Evolutionary conservation across 148 eudicot species (phyloP).

Genomic region (Drosera capensis): DNA sequence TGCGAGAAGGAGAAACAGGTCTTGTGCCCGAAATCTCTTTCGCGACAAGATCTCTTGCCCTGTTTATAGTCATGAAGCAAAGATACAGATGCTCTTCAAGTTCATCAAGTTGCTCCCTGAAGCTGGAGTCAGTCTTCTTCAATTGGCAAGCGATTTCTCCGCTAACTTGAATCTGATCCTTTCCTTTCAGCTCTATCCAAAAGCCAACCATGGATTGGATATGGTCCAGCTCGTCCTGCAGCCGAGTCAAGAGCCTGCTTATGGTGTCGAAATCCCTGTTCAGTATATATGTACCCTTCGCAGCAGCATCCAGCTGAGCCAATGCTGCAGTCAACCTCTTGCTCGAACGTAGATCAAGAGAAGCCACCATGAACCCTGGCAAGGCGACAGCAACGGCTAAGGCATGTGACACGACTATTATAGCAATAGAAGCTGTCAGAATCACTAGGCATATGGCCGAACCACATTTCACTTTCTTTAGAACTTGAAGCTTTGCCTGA

Average conservation of each 20-base stretch:
- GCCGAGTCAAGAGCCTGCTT: slow-evolving; percentile 62
- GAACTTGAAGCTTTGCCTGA: slow-evolving; percentile 23
- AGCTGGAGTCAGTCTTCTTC: slow-evolving; percentile 35
- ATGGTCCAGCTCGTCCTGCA: slow-evolving; percentile 64
- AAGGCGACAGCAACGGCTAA: slow-evolving; percentile 38
- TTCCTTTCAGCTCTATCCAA: slow-evolving; percentile 34
- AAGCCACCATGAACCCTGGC: slow-evolving; percentile 31
- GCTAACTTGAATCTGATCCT: slow-evolving; percentile 31
- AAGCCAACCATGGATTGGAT: slow-evolving; percentile 31
- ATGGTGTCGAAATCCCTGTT: slow-evolving; percentile 79
- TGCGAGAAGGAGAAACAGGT: slow-evolving; percentile 2
- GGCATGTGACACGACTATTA: slow-evolving; percentile 36
- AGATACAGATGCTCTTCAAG: slow-evolving; percentile 84
- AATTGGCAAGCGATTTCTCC: slow-evolving; percentile 54
- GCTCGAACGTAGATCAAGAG: slow-evolving; percentile 17
- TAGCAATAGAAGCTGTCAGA: slow-evolving; percentile 32
- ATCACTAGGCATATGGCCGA: slow-evolving; percentile 40
- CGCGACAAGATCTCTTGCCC: slow-evolving; percentile 56
- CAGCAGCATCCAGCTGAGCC: slow-evolving; percentile 62
- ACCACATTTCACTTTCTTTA: slow-evolving; percentile 27
- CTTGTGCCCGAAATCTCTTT: slow-evolving; percentile 39
- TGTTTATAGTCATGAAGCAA: slow-evolving; percentile 93
- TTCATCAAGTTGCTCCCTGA: slow-evolving; percentile 64
- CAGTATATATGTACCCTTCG: slow-evolving; percentile 75
- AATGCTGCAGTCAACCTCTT: slow-evolving; percentile 18